Evolutionary conservation across 768 basidiomycete genomes (phyloP).

Genomic region (Cystofilobasidium bisporidii): DNA sequence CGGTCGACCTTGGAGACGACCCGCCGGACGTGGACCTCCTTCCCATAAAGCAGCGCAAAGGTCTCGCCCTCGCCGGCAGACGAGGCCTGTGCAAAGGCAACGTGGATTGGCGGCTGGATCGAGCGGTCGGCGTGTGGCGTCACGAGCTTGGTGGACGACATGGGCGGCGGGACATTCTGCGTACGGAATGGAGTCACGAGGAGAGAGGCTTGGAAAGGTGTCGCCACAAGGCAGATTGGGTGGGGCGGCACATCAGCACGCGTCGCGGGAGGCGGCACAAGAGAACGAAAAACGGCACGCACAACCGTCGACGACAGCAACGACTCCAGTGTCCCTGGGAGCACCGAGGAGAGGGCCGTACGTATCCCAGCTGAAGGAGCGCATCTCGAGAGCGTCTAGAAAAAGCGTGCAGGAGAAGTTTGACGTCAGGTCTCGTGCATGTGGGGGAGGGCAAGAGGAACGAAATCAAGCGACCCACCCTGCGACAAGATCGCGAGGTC

Average conservation of each 20-base stretch:
- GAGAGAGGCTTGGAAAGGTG: conserved; percentile 51
- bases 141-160: conserved; percentile 57
- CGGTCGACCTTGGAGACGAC: conserved; percentile 20
- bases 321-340: conserved; percentile 69
- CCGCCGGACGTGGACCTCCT: conserved; percentile 48
- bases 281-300: conserved; percentile 41
- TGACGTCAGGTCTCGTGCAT: no score
- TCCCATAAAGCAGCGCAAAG: conserved; percentile 57
- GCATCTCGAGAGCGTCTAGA: conserved; percentile 48
- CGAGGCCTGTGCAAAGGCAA: conserved; percentile 50
- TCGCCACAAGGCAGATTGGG: no score
- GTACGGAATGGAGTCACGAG: conserved; percentile 85
- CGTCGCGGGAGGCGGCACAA: no score
- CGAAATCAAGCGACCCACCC: conserved; percentile 49
- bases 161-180: conserved; percentile 97
- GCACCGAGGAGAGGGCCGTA: conserved; percentile 51
- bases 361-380: conserved; percentile 70
- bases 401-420: conserved; percentile 14
- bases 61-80: neutral
- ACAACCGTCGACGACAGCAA: conserved; percentile 86
- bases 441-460: no score
- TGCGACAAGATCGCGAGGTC: conserved; percentile 57
- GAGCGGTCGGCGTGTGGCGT: neutral
- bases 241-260: no score
- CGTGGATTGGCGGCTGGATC: conserved; percentile 52